Base-by-base conservation (phyloP, 441 rosid species). In the Geranium incanum region DNA sequence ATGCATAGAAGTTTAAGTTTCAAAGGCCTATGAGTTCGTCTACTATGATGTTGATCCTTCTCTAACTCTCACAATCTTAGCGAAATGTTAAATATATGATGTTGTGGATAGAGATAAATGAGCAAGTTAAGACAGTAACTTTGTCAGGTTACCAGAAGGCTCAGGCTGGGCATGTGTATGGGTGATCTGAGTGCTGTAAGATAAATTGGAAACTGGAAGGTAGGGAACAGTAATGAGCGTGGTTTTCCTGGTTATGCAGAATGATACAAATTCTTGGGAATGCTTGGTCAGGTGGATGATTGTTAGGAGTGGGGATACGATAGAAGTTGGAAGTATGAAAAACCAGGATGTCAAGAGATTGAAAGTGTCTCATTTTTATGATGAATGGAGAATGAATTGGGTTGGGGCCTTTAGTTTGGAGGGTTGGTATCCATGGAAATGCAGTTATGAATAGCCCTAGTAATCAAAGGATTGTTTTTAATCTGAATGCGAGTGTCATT, bases 371-470 rank as follows among this genome's bases (percentile, higher is more conserved):
- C 67, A 33, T 63, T 11, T 23, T 63, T 15, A 63, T 5, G 36
- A 28, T 4, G 38, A 28, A 6, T 37, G 66, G 36, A 62, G 36
- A 21, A 60, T 63, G 38, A 6, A 63, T 33, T 63, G 67, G 67
- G 36, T 63, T 23, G 67, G 66, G 36, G 33, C 67, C 67, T 63
- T 63, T 23, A 63, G 16, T 23, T 63, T 11, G 13, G 67, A 63
- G 38, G 36, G 66, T 23, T 63, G 15, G 67, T 60, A 57, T 57
- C 21, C 63, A 57, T 57, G 63, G 63, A 57, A 57, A 57, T 60
- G 66, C n/a, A 60, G 66, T 60, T 60, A 38, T 13, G 36, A 15
- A 63, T 28, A 63, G 15, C 4, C 37, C 5, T 23, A n/a, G 38
- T 63, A 18, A 63, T 11, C 18, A 63, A 28, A 63, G 38, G 39